Evolutionary conservation across 345 rosid species (phyloP).

Genomic region (Reutealis trisperma): DNA sequence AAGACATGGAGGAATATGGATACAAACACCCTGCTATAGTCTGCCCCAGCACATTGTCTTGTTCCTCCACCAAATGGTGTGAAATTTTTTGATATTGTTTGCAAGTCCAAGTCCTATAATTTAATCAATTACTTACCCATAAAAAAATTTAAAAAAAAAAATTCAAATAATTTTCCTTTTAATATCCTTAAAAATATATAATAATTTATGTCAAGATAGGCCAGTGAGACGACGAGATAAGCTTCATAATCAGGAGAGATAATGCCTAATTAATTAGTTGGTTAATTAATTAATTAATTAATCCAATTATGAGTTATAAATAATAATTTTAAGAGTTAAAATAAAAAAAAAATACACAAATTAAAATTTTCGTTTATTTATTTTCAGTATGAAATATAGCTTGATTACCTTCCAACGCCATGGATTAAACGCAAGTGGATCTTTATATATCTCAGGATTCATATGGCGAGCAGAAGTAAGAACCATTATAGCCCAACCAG

Average conservation of each 20-base stretch:
- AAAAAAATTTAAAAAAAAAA: no score
- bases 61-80: conserved; percentile 37
- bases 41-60: conserved; percentile 36
- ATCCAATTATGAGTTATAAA: no score
- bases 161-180: not conserved
- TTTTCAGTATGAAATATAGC: no score
- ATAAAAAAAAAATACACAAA: no score
- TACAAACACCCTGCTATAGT: conserved; percentile 17
- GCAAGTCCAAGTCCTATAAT: conserved; percentile 4
- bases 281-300: no score
- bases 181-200: no score
- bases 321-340: no score
- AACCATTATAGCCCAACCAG: conserved; percentile 15
- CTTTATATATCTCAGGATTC: conserved; percentile 21
- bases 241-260: no score
- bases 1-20: conserved; percentile 32
- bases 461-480: conserved; percentile 23
- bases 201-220: no score
- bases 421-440: conserved; percentile 30
- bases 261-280: no score
- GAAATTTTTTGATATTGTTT: conserved; percentile 25
- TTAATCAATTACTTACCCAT: not conserved
- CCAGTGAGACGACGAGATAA: no score
- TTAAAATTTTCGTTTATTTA: no score
- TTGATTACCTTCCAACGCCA: conserved; percentile 31